These are phyloP conservation scores for Globisporangium perplexum DNA, from an alignment of 352 stramenopile genomes.

Conservation along the genomic window DNA sequence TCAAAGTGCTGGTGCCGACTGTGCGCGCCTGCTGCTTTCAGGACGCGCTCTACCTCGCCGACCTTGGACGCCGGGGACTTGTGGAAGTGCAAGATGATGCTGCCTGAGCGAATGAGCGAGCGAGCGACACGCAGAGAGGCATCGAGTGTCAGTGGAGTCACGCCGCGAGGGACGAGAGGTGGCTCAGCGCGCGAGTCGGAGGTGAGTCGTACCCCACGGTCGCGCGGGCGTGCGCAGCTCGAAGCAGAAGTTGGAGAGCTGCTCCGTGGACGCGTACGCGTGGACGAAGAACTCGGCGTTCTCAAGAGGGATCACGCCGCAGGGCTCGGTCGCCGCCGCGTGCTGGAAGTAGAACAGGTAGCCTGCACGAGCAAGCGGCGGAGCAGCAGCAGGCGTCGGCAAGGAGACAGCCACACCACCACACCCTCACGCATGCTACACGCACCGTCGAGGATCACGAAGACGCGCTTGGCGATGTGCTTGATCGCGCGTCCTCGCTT, in stretches of 20 bases:
- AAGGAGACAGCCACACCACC: neutral
- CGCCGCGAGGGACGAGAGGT: neutral
- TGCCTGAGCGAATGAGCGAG: conserved; percentile 27
- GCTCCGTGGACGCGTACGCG: conserved; percentile 59
- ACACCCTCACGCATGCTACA: neutral
- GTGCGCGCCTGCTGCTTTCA: conserved; percentile 39
- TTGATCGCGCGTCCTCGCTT: conserved; percentile 64
- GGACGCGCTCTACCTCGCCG: conserved; percentile 44
- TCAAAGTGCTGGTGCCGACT: conserved; percentile 15
- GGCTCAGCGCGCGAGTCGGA: neutral
- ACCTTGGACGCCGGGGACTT: conserved; percentile 34
- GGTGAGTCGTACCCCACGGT: conserved; percentile 36
- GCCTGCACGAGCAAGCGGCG: conserved; percentile 16
- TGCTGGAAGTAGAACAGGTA: conserved; percentile 82
- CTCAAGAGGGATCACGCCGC: conserved; percentile 54
- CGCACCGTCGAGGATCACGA: conserved; percentile 68
- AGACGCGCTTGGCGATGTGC: conserved; percentile 66
- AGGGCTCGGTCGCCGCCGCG: conserved; percentile 37
- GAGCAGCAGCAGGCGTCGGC: neutral
- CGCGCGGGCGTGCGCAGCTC: conserved; percentile 56
- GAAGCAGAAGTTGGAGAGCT: conserved; percentile 68
- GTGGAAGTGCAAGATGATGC: conserved; percentile 73
- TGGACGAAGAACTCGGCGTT: conserved; percentile 65
- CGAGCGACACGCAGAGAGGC: neutral
- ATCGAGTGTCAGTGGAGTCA: neutral